Evolutionary conservation across 2,329 filamentous ascomycete species (phyloP).

Genomic region (Penicillium concentricum): DNA sequence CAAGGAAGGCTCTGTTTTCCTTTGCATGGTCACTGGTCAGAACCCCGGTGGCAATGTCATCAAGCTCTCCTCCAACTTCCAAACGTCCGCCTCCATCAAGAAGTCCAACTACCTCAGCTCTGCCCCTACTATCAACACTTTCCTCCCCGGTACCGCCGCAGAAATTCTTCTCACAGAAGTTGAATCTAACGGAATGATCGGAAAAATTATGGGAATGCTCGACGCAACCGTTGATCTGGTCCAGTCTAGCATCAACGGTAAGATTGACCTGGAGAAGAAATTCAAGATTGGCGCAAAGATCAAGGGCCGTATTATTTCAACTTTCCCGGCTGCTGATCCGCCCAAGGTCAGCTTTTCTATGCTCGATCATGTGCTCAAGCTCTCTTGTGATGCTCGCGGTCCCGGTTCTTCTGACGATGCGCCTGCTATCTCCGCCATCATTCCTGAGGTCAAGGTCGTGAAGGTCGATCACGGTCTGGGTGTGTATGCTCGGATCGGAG

Average conservation of each 20-base stretch:
- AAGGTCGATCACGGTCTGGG: constrained; percentile 79
- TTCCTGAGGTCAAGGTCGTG: constrained; percentile 75
- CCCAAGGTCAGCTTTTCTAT: constrained; percentile 86
- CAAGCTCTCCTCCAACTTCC: constrained; percentile 75
- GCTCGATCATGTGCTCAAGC: constrained; percentile 74
- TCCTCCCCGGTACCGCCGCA: constrained; percentile 86
- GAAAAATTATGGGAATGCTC: constrained; percentile 88
- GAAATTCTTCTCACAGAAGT: constrained; percentile 80
- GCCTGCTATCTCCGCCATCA: constrained; percentile 61
- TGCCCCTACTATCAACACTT: constrained; percentile 83
- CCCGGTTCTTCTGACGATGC: constrained; percentile 48
- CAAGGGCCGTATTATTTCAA: constrained; percentile 84
- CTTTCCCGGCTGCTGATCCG: constrained; percentile 73
- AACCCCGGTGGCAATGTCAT: constrained; percentile 77
- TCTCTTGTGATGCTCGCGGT: constrained; percentile 44
- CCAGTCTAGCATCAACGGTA: constrained; percentile 76
- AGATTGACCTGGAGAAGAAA: constrained; percentile 69
- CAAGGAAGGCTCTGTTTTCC: constrained; percentile 77
- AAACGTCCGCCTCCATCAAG: constrained; percentile 66
- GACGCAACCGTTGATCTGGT: constrained; percentile 88
- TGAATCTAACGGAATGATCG: constrained; percentile 70
- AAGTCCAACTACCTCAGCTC: constrained; percentile 66
- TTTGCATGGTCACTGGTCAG: constrained; percentile 77
- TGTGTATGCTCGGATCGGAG: constrained; percentile 72
- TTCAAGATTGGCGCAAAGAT: constrained; percentile 82